A percentile compares a stretch with the other conserved stretches of the same genome.
Evolutionary conservation across 1,284 basidiomycete species (phyloP).

Genomic region (Ganoderma lingzhi): DNA sequence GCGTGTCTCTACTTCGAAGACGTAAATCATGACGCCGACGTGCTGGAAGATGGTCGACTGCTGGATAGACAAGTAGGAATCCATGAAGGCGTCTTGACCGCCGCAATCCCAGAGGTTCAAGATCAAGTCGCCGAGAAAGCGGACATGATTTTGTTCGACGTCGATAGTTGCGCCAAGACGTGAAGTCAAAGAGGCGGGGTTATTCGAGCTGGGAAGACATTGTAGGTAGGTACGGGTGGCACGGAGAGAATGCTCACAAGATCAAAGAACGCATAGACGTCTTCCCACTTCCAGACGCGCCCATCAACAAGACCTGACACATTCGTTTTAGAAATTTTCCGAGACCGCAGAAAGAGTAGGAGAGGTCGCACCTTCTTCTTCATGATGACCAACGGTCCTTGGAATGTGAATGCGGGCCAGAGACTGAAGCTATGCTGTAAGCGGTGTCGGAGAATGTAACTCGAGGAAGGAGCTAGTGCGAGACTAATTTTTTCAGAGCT

Average conservation of each 20-base stretch:
- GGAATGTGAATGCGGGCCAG: neutral
- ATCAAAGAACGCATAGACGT: conserved; percentile 99
- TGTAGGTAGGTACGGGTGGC: conserved; percentile 4
- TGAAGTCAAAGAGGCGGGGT: conserved; percentile 90
- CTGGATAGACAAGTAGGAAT: conserved; percentile 92
- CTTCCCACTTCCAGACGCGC: conserved; percentile 89
- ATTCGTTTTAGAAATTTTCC: neutral
- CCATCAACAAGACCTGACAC: conserved; percentile 88
- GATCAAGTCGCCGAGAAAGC: conserved; percentile 93
- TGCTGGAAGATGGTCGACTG: conserved; percentile 94
- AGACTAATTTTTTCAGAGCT: neutral
- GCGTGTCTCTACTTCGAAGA: conserved; percentile 90
- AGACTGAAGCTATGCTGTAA: neutral
- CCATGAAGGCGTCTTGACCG: conserved; percentile 98
- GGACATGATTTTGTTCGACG: conserved; percentile 97
- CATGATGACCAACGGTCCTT: conserved; percentile 28
- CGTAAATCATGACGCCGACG: conserved; percentile 97
- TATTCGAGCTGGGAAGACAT: conserved; percentile 77
- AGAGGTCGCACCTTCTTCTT: conserved; percentile 41
- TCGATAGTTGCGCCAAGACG: conserved; percentile 97
- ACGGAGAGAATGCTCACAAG: conserved; percentile 70
- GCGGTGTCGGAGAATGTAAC: neutral
- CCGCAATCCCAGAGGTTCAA: conserved; percentile 99
- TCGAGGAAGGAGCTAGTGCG: neutral
- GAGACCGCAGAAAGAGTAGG: neutral